Evolutionary conservation across 768 basidiomycete species (phyloP).

Genomic region (Leccinellum rugosiceps): DNA sequence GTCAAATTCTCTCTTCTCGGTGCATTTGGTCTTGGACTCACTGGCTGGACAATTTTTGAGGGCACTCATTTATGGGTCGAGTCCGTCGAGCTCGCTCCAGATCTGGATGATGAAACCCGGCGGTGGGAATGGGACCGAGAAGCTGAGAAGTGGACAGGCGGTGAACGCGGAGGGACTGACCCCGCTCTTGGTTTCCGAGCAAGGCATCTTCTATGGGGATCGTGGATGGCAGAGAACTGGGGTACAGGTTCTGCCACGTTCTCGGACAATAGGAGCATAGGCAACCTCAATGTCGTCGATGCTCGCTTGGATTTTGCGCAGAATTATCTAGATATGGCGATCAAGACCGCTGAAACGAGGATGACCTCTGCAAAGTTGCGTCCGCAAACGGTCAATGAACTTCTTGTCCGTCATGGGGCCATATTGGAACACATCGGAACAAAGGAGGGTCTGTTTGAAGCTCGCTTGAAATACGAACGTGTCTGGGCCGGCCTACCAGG

Average conservation of each 20-base stretch:
- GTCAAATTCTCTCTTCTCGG: slow-evolving; percentile 49
- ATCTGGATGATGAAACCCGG: slow-evolving; percentile 49
- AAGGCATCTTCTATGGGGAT: slow-evolving; percentile 59
- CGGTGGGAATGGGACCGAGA: slow-evolving; percentile 71
- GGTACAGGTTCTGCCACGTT: slow-evolving; percentile 45
- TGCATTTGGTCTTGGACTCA: slow-evolving; percentile 40
- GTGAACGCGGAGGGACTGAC: slow-evolving; percentile 65
- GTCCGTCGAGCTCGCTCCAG: slow-evolving; percentile 43
- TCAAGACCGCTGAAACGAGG: slow-evolving; percentile 43
- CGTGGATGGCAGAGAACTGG: slow-evolving; percentile 74
- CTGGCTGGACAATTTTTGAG: slow-evolving; percentile 50
- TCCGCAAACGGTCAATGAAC: slow-evolving; percentile 49
- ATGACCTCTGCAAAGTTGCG: slow-evolving; percentile 39
- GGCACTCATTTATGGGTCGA: slow-evolving; percentile 65
- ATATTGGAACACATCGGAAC: slow-evolving; percentile 62
- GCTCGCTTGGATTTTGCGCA: slow-evolving; percentile 54
- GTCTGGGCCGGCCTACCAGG: slow-evolving; percentile 49
- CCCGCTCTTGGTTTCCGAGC: slow-evolving; percentile 59
- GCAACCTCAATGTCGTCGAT: slow-evolving; percentile 46
- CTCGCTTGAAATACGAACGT: slow-evolving; percentile 55
- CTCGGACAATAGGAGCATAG: slow-evolving; percentile 32
- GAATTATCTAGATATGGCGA: slow-evolving; percentile 48
- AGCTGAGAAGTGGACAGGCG: slow-evolving; percentile 59
- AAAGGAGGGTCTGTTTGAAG: slow-evolving; percentile 45
- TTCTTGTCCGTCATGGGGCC: slow-evolving; percentile 53